phyloP scores from a whole-genome alignment of 2,329 filamentous ascomycete genomes.

The Zopfia rhizophila region DNA sequence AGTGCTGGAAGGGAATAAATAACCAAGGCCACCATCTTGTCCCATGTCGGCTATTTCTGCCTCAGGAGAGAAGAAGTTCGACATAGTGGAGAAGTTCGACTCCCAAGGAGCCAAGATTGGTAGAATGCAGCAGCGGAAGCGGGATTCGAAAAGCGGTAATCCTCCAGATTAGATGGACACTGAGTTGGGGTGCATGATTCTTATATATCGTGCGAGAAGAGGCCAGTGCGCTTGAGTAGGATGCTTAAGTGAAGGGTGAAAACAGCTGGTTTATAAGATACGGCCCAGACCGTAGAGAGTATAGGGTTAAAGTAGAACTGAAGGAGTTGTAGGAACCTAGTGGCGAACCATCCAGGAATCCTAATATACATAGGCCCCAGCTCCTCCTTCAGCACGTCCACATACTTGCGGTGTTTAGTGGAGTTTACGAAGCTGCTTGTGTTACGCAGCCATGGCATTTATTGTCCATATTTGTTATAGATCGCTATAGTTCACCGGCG shows the following conservation, averaged over 20 bases:
- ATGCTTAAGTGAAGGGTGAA: conserved; percentile 38
- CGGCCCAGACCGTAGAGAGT: conserved; percentile 37
- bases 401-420: too few relatives aligned
- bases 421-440: too few relatives aligned
- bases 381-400: too few relatives aligned
- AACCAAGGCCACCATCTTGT: conserved; percentile 44
- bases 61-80: conserved; percentile 48
- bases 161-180: conserved; percentile 19
- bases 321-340: too few relatives aligned
- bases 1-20: conserved; percentile 48
- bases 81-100: conserved; percentile 29
- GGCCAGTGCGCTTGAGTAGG: conserved; percentile 42
- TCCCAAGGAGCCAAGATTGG: conserved; percentile 5
- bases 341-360: too few relatives aligned
- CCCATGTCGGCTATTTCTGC: conserved; percentile 50
- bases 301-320: conserved; percentile 40
- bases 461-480: too few relatives aligned
- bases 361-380: too few relatives aligned
- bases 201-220: conserved; percentile 40
- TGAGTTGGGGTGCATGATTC: conserved; percentile 32
- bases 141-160: conserved; percentile 20
- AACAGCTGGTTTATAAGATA: conserved; percentile 42
- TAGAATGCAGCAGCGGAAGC: conserved; percentile 10
- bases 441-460: too few relatives aligned
- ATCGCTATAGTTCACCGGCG: too few relatives aligned